Conservation (phyloP, 2,329 filamentous ascomycete genomes). For the Lachnellula cervina region DNA sequence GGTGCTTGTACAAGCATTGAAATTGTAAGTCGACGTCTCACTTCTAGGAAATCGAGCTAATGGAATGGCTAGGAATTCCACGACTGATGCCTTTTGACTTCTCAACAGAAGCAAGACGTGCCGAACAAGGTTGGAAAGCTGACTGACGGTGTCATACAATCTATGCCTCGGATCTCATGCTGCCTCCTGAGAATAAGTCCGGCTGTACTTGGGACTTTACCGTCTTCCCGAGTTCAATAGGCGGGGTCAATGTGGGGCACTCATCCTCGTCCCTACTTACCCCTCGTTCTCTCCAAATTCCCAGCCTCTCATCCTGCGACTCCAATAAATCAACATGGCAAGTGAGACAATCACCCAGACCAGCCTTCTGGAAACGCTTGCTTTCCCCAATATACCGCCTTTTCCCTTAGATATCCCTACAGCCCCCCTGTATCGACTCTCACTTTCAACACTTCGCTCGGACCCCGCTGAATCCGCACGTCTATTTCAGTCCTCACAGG, state of each 20-base stretch:
- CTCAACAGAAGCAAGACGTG: no score
- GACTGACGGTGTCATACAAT: no score
- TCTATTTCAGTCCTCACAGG: constrained; percentile 20
- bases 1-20: no score
- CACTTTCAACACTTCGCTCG: background rate
- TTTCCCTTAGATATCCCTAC: constrained; percentile 12
- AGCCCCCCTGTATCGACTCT: background rate
- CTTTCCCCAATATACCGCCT: constrained; percentile 14
- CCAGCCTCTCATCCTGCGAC: background rate
- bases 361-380: background rate
- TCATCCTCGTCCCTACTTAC: background rate
- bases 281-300: background rate
- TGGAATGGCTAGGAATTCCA: no score
- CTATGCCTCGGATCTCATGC: background rate
- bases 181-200: background rate
- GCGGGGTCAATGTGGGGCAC: background rate
- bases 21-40: no score
- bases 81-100: no score
- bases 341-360: constrained; percentile 9
- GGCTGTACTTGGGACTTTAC: background rate
- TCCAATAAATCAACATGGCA: background rate
- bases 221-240: background rate
- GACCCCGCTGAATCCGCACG: constrained; percentile 8
- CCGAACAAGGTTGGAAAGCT: no score
- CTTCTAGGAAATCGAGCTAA: no score